Percentiles rank a stretch among this genome's conserved stretches.
phyloP scores from a whole-genome alignment of 1,139 yeast species.

The Yamadazyma aaseri region DNA sequence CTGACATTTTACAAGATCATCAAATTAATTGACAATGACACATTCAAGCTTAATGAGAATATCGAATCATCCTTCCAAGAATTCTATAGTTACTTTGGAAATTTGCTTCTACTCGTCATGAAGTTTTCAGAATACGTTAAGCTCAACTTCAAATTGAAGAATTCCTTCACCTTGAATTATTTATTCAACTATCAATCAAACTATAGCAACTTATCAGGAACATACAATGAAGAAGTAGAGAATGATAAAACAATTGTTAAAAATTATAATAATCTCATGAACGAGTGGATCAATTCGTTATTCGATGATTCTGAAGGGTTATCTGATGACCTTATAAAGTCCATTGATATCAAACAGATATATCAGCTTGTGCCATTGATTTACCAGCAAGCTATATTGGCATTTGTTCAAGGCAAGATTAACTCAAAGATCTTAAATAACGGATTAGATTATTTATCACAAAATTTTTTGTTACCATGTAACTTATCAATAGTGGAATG shows the following conservation, averaged over 20 bases:
- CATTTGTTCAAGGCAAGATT: conserved; percentile 55
- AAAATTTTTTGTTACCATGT: conserved; percentile 41
- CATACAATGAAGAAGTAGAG: conserved; percentile 15
- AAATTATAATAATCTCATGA: conserved; percentile 50
- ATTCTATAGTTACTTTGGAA: conserved; percentile 65
- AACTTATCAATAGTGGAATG: conserved; percentile 37
- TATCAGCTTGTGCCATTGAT: conserved; percentile 69
- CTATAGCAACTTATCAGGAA: conserved; percentile 29
- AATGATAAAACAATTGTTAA: conserved; percentile 33
- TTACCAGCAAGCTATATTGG: conserved; percentile 69
- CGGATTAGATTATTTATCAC: conserved; percentile 47
- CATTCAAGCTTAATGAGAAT: conserved; percentile 34
- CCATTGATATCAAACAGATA: conserved; percentile 66
- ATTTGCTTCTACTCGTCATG: conserved; percentile 50
- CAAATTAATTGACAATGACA: conserved; percentile 33
- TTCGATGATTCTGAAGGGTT: conserved; percentile 82
- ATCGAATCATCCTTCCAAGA: conserved; percentile 67
- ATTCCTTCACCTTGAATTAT: conserved; percentile 35
- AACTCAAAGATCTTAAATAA: conserved; percentile 31
- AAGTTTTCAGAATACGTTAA: conserved; percentile 45
- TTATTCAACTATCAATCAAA: conserved; percentile 34
- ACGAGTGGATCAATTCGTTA: conserved; percentile 77
- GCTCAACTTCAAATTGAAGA: conserved; percentile 22
- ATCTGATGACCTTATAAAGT: conserved; percentile 74
- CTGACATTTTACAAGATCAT: conserved; percentile 27